phyloP scores from a whole-genome alignment of 306 rosid genomes.

The Inga laurina region DNA sequence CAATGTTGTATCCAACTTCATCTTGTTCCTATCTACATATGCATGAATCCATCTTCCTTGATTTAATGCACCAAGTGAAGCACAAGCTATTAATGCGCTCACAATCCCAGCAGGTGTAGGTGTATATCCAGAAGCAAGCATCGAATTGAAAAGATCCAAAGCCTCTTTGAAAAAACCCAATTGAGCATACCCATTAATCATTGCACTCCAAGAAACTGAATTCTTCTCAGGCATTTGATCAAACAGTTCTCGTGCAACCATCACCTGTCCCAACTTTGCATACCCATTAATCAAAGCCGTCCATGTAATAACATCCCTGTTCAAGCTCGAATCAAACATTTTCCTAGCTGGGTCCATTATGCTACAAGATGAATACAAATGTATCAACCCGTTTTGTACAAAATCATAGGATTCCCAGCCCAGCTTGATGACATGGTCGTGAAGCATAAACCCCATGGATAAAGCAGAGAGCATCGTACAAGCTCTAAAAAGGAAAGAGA shows the following conservation, averaged over 20 bases:
- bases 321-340: constrained; percentile 37
- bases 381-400: constrained; percentile 53
- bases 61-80: constrained; percentile 50
- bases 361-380: constrained; percentile 42
- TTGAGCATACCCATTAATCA: constrained; percentile 53
- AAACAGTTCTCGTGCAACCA: constrained; percentile 41
- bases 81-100: constrained; percentile 50
- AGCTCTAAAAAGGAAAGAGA: constrained; percentile 49
- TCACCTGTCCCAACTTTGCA: constrained; percentile 30
- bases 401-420: constrained; percentile 60
- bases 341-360: constrained; percentile 36
- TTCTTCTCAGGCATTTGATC: constrained; percentile 52
- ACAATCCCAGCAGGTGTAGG: constrained; percentile 47
- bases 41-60: constrained; percentile 63
- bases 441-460: constrained; percentile 38
- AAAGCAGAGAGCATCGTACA: constrained; percentile 36
- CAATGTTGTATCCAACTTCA: constrained; percentile 37
- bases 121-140: constrained; percentile 39
- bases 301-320: constrained; percentile 49
- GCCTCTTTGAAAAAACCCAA: constrained; percentile 47
- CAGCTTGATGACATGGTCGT: constrained; percentile 35
- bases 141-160: constrained; percentile 47
- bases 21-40: constrained; percentile 35
- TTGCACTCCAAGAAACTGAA: constrained; percentile 52
- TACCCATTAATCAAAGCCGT: constrained; percentile 53